Evolutionary conservation across 2,329 filamentous ascomycete species (phyloP).

Genomic region (Trichoderma sp.): DNA sequence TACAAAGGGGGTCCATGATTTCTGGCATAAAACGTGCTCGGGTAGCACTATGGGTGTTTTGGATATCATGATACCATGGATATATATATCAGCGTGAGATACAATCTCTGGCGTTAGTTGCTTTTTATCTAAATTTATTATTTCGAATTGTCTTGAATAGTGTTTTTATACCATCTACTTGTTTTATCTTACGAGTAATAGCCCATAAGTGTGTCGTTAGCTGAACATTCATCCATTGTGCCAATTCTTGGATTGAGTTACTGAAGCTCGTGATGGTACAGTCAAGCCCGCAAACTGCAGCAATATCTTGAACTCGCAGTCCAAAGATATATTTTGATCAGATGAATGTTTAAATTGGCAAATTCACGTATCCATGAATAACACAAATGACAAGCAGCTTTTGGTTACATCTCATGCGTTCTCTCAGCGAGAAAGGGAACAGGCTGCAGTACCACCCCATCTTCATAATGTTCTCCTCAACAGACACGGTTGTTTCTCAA

Average conservation of each 20-base stretch:
- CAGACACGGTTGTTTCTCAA: neutral
- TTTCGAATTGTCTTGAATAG: neutral
- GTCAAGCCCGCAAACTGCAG: neutral
- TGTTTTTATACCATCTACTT: neutral
- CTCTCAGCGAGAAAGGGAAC: neutral
- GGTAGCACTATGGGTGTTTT: slow-evolving; percentile 14
- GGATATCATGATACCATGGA: slow-evolving; percentile 18
- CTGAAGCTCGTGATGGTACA: neutral
- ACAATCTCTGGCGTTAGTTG: neutral
- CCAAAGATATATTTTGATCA: neutral
- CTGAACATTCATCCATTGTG: neutral
- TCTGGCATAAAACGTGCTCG: slow-evolving; percentile 15
- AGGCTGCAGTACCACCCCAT: neutral
- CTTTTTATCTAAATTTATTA: neutral
- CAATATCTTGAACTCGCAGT: neutral
- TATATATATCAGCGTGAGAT: slow-evolving; percentile 5
- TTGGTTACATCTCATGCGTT: neutral
- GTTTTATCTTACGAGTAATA: neutral
- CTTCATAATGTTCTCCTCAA: neutral
- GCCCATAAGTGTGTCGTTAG: neutral
- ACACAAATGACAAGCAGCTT: neutral
- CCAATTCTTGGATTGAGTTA: neutral
- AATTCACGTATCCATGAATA: neutral
- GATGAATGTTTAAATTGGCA: neutral
- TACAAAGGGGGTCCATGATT: neutral